Evolutionary conservation across 805 yeast genomes (phyloP), one percentile per base, ranked within the genome.

Genomic region (Candida boidinii): DNA sequence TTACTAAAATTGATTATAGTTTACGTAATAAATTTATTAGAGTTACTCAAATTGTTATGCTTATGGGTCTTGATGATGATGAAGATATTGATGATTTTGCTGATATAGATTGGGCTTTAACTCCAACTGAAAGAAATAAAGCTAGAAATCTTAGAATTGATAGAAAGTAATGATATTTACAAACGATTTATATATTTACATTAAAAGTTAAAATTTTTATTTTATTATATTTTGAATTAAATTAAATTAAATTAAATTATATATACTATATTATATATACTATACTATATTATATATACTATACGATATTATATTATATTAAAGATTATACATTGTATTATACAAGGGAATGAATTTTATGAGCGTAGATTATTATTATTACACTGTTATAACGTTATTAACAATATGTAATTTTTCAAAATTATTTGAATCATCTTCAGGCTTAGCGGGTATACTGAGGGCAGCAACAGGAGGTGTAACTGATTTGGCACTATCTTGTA

Each of bases 1-100:
- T 84, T 5, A 79, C 94, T 30, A 79, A 76, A 31, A 73, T 76
- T 36, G 67, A 79, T 48, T 90, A 87, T 54, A 70, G 70, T 23
- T 59, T 87, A 44, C 66, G 96, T 38, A 92, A 85, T 39, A 72
- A 73, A 44, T 90, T 90, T 49, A 67, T 81, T 7, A 66, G 86
- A 37, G 76, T 86, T 5, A 86, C 95, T 0, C 97, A 90, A 53
- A 68, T 92, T 27, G 81, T 86, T 15, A 70, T 85, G 64, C 64
- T 86, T 28, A 63, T 87, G 26, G 92, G 94, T 4, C 68, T 86
- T 58, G 96, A 86, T 44, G 88, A 82, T 38, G 78, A 70, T 33
- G 64, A 58, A 26, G 62, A 57, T 21, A 38, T 55, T 23, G 54
- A 54, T 7, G 53, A 49, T 20, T 44, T 58, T 26, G 42, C 40